Evolutionary conservation across 306 rosid species (phyloP).

Genomic region (Rosa rugosa): DNA sequence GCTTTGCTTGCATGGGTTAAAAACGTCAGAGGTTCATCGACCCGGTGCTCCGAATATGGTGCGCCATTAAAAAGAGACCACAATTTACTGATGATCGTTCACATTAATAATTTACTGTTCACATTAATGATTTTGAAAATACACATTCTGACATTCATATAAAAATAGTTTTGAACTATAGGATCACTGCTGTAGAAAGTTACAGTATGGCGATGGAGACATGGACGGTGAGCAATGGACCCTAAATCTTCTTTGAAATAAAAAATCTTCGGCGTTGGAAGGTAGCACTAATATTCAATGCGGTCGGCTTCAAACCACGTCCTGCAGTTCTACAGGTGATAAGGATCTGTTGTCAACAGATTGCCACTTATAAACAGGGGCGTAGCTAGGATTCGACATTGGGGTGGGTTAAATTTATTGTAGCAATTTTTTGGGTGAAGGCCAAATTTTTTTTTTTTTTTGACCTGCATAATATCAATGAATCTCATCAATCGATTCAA

Average conservation of each 20-base stretch:
- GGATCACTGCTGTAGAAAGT: not conserved
- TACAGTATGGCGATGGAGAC: not conserved
- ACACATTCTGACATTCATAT: not conserved
- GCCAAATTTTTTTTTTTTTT: no score
- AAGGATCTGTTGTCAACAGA: no score
- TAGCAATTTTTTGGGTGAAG: no score
- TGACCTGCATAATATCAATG: no score
- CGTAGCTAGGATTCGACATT: no score
- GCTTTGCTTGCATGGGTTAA: not conserved
- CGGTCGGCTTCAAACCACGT: no score
- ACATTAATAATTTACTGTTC: not conserved
- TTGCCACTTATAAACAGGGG: no score
- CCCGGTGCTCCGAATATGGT: not conserved
- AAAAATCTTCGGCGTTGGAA: not conserved
- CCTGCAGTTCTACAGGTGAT: no score
- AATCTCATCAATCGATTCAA: no score
- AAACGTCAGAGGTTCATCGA: not conserved
- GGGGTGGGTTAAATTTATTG: no score
- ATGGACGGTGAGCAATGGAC: conserved; percentile 17
- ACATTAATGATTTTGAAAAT: conserved; percentile 4
- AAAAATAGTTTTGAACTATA: not conserved
- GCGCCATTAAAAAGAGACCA: not conserved
- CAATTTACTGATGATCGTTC: not conserved
- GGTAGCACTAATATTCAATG: not conserved
- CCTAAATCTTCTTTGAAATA: conserved; percentile 1